These are phyloP conservation scores for Galium porrigens DNA, from an alignment of 305 asterid genomes.

Conservation along the genomic window DNA sequence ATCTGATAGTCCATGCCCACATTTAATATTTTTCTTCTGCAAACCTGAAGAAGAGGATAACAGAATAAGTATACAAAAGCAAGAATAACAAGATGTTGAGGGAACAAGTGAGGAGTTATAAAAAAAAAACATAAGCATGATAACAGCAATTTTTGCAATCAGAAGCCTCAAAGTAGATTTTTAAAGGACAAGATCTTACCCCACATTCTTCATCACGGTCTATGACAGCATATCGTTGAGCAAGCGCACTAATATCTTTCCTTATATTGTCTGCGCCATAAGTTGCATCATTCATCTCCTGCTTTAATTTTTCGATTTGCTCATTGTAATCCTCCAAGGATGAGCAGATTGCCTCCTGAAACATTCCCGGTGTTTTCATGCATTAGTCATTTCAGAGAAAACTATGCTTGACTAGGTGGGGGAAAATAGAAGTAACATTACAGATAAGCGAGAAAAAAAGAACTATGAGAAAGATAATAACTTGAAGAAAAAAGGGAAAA, in stretches of 20 bases:
- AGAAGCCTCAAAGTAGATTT: neutral
- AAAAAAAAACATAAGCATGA: conserved; percentile 1
- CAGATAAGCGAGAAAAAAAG: neutral
- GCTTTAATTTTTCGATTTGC: conserved; percentile 84
- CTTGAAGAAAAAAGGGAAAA: neutral
- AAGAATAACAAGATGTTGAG: conserved; percentile 6
- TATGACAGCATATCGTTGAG: conserved; percentile 76
- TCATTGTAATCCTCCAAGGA: conserved; percentile 92
- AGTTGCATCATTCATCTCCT: conserved; percentile 97
- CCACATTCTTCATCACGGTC: conserved; percentile 89
- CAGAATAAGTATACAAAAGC: conserved; percentile 14
- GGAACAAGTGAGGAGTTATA: conserved; percentile 10
- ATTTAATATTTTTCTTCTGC: conserved; percentile 59
- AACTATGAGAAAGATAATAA: neutral
- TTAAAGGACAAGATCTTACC: conserved; percentile 39
- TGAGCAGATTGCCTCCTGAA: conserved; percentile 91
- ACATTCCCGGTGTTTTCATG: conserved; percentile 12
- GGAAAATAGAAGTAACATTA: neutral
- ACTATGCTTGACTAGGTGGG: neutral
- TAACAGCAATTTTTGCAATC: conserved; percentile 1
- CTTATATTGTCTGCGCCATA: conserved; percentile 92
- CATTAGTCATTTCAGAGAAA: neutral
- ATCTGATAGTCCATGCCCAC: conserved; percentile 48
- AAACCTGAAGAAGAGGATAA: conserved; percentile 43
- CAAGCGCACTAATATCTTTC: conserved; percentile 80